A percentile compares a stretch with the other conserved stretches of the same genome.
These are phyloP conservation scores for Zygnema cylindricum DNA, from an alignment of 139 green algal genomes.

Conservation along the genomic window DNA sequence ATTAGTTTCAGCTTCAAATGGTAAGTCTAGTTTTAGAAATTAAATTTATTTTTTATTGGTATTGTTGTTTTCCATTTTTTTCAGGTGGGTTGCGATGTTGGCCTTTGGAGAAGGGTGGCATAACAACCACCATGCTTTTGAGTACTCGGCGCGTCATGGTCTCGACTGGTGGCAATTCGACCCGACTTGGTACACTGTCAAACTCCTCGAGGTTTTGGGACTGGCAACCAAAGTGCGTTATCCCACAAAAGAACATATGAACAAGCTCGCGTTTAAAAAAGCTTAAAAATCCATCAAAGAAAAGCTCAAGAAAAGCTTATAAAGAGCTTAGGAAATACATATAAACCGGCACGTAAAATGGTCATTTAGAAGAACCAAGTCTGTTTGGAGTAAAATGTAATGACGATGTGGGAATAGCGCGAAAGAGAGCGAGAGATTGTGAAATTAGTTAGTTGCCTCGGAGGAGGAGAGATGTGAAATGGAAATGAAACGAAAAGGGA, in stretches of 20 bases:
- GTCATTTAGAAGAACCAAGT: no score
- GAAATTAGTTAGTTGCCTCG: no score
- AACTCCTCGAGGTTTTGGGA: slow-evolving; percentile 60
- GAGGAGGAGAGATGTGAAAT: no score
- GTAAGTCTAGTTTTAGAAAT: slow-evolving; percentile 10
- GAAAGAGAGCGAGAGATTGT: no score
- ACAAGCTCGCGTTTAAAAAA: slow-evolving; percentile 34
- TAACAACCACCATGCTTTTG: slow-evolving; percentile 94
- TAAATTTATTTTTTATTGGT: background rate
- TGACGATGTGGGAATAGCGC: no score
- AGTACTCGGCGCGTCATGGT: slow-evolving; percentile 74
- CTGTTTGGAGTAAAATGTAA: no score
- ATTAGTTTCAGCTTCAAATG: background rate
- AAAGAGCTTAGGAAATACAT: no score
- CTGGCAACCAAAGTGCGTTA: slow-evolving; percentile 67
- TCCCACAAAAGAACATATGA: slow-evolving; percentile 63
- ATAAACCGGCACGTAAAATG: no score
- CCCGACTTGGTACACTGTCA: slow-evolving; percentile 67
- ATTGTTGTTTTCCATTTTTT: background rate
- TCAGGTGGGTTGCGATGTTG: slow-evolving; percentile 83
- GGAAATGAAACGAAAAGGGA: no score
- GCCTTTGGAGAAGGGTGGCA: slow-evolving; percentile 96
- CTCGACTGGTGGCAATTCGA: slow-evolving; percentile 82
- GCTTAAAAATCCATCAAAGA: no score
- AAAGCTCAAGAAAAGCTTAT: no score